A percentile compares a stretch with the other conserved stretches of the same genome.
phyloP scores from a whole-genome alignment of 805 yeast species.

The Metschnikowia bowlesiae region DNA sequence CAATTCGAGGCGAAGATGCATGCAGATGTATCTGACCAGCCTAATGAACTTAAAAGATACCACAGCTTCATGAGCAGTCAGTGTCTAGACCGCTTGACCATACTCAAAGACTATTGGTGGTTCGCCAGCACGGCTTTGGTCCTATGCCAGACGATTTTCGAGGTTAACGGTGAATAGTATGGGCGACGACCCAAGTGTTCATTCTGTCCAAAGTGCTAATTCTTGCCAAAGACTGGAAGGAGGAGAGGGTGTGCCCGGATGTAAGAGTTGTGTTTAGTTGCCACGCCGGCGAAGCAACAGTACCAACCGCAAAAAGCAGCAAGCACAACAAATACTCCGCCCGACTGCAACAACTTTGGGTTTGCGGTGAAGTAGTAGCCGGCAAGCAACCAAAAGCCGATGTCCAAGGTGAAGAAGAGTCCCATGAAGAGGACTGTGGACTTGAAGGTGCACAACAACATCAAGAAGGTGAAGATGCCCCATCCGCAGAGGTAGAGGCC shows the following conservation, averaged over 20 bases:
- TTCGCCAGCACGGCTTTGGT: conserved; percentile 1
- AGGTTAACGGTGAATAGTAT: not conserved
- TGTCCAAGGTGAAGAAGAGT: conserved; percentile 49
- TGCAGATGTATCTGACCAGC: not conserved
- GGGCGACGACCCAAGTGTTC: no score
- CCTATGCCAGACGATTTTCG: not conserved
- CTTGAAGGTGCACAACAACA: conserved; percentile 51
- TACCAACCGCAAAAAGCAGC: conserved; percentile 17
- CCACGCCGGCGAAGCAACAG: conserved; percentile 18
- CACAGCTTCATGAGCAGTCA: not conserved
- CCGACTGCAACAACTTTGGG: conserved; percentile 11
- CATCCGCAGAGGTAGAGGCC: conserved; percentile 62
- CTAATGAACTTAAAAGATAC: not conserved
- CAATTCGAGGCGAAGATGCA: conserved; percentile 1
- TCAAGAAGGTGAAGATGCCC: conserved; percentile 59
- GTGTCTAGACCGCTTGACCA: not conserved
- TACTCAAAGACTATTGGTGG: conserved; percentile 2
- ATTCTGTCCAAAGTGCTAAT: not conserved
- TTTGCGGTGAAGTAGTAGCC: conserved; percentile 47
- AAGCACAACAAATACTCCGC: conserved; percentile 14
- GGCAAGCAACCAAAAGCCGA: conserved; percentile 50
- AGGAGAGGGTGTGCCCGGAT: conserved; percentile 10
- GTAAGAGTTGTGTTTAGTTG: conserved; percentile 15
- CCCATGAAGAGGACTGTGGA: conserved; percentile 48
- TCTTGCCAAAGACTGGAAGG: conserved; percentile 12